Evolutionary conservation across 177 flowering plant species (phyloP).

Genomic region (Telopea speciosissima): DNA sequence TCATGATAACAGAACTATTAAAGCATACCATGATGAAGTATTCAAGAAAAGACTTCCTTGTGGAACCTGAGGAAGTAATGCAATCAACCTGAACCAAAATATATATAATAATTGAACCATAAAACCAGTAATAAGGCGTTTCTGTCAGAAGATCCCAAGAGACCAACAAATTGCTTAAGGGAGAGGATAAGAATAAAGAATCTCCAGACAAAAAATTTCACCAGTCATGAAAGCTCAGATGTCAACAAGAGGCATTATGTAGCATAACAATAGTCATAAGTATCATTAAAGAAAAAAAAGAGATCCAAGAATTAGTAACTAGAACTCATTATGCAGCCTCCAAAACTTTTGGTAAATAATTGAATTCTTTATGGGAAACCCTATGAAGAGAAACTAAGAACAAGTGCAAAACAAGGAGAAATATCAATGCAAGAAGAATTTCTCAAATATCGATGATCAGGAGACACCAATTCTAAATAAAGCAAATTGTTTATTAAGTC

Average conservation of each 20-base stretch:
- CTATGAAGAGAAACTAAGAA: background rate
- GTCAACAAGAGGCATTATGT: background rate
- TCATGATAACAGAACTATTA: background rate
- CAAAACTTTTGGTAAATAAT: background rate
- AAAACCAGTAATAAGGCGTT: conserved; percentile 4
- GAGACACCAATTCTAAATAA: background rate
- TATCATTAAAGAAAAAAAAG: background rate
- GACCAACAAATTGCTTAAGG: background rate
- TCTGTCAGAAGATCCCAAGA: background rate
- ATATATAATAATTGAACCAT: background rate
- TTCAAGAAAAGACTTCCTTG: background rate
- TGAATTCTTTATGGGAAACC: background rate
- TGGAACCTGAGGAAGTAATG: conserved; percentile 1
- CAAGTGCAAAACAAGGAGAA: background rate
- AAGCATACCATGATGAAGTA: background rate
- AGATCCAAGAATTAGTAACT: background rate
- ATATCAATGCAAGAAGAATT: background rate
- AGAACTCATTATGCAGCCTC: background rate
- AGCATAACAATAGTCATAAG: conserved; percentile 1
- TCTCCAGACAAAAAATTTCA: background rate
- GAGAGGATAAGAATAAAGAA: background rate
- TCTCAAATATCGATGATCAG: background rate
- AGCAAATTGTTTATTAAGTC: background rate
- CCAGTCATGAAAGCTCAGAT: conserved; percentile 3
- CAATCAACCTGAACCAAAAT: conserved; percentile 1